Percentiles rank a stretch among this genome's conserved stretches.
Conservation (phyloP, 768 basidiomycete genomes). For the Porphyrellus cyaneotinctus region DNA sequence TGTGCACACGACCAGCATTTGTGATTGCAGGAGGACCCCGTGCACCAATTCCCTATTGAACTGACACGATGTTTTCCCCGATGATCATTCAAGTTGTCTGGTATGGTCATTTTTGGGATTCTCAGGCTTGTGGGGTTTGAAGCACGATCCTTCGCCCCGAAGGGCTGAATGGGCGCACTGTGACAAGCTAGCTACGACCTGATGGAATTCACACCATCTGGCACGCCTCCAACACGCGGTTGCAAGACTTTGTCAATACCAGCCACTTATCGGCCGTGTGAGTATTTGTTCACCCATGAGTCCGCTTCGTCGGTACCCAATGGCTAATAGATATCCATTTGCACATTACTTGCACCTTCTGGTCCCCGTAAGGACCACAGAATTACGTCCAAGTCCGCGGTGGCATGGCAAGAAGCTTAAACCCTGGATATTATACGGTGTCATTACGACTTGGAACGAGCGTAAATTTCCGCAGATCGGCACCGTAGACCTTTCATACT, state of each 20-base stretch:
- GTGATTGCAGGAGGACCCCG: neutral
- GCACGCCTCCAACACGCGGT: neutral
- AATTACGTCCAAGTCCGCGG: constrained; percentile 18
- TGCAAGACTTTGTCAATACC: neutral
- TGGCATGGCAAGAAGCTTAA: constrained; percentile 13
- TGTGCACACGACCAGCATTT: constrained; percentile 24
- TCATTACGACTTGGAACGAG: constrained; percentile 1
- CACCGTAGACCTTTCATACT: constrained; percentile 13
- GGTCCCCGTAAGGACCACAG: constrained; percentile 7
- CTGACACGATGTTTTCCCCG: too few species aligned
- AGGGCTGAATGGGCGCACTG: too few species aligned
- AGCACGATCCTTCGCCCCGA: too few species aligned
- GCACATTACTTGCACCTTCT: constrained; percentile 2
- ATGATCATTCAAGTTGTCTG: too few species aligned
- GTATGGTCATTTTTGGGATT: too few species aligned
- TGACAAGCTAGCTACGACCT: too few species aligned
- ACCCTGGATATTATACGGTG: neutral
- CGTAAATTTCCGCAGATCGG: constrained; percentile 12
- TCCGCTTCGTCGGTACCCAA: constrained; percentile 5
- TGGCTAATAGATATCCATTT: constrained; percentile 12
- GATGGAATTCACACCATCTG: neutral
- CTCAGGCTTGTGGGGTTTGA: too few species aligned
- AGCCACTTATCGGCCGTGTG: neutral
- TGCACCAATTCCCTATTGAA: too few species aligned
- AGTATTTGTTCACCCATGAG: constrained; percentile 1